Conservation (phyloP, 129 eudicot species). For the Lonicera japonica region DNA sequence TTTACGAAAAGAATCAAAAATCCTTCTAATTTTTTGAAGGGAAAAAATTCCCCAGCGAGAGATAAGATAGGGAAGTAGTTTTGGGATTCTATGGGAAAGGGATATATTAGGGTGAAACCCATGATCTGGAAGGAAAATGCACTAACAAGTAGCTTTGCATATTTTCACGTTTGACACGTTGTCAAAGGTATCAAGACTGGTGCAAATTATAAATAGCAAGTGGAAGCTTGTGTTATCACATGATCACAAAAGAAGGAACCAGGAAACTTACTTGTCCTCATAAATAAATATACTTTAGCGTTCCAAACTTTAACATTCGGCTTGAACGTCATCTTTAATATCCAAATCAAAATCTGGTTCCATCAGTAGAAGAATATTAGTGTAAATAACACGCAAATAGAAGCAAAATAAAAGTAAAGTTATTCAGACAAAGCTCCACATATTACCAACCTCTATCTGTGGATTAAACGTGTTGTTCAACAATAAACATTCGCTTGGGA, state of each 20-base stretch:
- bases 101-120: no score
- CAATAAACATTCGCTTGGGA: constrained; percentile 73
- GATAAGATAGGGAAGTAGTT: no score
- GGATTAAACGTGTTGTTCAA: constrained; percentile 92
- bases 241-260: not conserved
- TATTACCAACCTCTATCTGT: constrained; percentile 47
- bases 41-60: no score
- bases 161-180: not conserved
- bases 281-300: constrained; percentile 56
- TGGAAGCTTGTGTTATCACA: no score
- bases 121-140: no score
- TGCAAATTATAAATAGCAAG: no score
- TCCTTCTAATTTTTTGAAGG: no score
- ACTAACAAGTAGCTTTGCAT: not conserved
- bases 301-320: constrained; percentile 66
- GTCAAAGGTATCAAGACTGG: not conserved
- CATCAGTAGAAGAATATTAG: constrained; percentile 27
- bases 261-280: constrained; percentile 62
- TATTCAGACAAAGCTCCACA: not conserved
- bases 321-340: constrained; percentile 72
- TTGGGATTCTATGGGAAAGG: no score
- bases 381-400: not conserved
- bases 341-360: constrained; percentile 85
- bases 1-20: no score
- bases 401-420: constrained; percentile 1